A percentile compares a stretch with the other conserved stretches of the same genome.
phyloP scores from a whole-genome alignment of 1,284 basidiomycete genomes.

The Cerioporus squamosus region DNA sequence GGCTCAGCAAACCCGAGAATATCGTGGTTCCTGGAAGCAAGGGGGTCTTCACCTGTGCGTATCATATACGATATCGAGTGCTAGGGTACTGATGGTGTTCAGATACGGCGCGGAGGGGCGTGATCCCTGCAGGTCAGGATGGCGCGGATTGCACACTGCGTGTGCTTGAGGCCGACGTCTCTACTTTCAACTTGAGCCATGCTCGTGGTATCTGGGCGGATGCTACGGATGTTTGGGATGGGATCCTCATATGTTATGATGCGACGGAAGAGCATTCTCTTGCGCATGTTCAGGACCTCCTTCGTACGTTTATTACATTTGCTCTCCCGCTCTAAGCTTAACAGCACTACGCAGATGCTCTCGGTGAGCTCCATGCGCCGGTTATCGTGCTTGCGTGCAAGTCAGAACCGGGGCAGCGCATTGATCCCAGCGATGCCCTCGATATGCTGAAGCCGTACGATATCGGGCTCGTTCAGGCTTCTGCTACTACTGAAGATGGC shows the following conservation, averaged over 20 bases:
- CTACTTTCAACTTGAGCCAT: constrained; percentile 31
- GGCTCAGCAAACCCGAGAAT: constrained; percentile 50
- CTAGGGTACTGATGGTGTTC: background rate
- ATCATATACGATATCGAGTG: background rate
- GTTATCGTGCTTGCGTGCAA: constrained; percentile 79
- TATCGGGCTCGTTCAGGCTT: constrained; percentile 72
- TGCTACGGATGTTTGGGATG: constrained; percentile 64
- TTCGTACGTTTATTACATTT: constrained; percentile 51
- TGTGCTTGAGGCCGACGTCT: constrained; percentile 59
- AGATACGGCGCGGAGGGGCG: constrained; percentile 58
- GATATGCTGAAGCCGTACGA: constrained; percentile 57
- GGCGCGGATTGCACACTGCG: constrained; percentile 46
- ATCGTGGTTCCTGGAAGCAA: constrained; percentile 27
- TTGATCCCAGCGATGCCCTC: constrained; percentile 59
- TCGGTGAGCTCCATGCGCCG: constrained; percentile 57
- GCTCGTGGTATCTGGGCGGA: constrained; percentile 41
- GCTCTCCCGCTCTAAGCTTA: background rate
- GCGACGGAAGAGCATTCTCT: constrained; percentile 64
- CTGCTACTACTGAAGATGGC: constrained; percentile 50
- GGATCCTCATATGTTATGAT: constrained; percentile 78
- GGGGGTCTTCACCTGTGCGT: constrained; percentile 30
- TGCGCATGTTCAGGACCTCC: constrained; percentile 59
- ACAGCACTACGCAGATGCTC: constrained; percentile 48
- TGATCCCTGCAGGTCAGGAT: constrained; percentile 42
- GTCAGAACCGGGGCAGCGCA: constrained; percentile 59